phyloP scores from a whole-genome alignment of 2,329 filamentous ascomycete genomes.

The Colletotrichum falcatum region DNA sequence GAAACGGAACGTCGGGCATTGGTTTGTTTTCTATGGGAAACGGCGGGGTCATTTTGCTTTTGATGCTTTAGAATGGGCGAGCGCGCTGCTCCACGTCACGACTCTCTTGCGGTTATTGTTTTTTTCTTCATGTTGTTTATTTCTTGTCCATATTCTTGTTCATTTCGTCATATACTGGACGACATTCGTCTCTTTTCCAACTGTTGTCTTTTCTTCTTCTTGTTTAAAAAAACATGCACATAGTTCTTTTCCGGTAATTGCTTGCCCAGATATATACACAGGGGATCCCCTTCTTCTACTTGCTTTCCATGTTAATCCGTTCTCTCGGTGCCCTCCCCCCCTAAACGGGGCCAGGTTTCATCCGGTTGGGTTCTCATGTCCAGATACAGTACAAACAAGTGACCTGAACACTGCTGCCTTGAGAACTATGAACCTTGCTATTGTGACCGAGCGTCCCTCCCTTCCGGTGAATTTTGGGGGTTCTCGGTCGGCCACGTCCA shows the following conservation, averaged over 20 bases:
- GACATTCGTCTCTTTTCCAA: neutral
- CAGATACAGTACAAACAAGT: too few relatives aligned
- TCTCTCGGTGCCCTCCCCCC: neutral
- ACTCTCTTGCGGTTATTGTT: neutral
- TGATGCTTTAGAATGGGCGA: slow-evolving; percentile 27
- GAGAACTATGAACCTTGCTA: neutral
- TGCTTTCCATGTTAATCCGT: neutral
- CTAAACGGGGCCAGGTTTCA: neutral
- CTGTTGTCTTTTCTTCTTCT: neutral
- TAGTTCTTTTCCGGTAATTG: neutral
- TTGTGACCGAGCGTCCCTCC: neutral
- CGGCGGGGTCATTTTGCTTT: neutral
- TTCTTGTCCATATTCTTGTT: neutral
- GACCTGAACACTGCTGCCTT: neutral
- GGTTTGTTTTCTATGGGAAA: neutral
- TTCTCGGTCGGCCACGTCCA: neutral
- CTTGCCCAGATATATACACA: neutral
- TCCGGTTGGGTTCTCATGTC: neutral
- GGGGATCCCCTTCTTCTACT: neutral
- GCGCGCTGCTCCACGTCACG: slow-evolving; percentile 39
- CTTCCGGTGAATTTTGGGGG: too few relatives aligned
- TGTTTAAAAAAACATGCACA: slow-evolving; percentile 25
- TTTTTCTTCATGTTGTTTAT: neutral
- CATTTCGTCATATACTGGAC: neutral
- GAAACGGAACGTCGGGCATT: neutral